Base-by-base conservation (phyloP, 2,329 filamentous ascomycete species). In the Phaeophleospora eucalypticola region DNA sequence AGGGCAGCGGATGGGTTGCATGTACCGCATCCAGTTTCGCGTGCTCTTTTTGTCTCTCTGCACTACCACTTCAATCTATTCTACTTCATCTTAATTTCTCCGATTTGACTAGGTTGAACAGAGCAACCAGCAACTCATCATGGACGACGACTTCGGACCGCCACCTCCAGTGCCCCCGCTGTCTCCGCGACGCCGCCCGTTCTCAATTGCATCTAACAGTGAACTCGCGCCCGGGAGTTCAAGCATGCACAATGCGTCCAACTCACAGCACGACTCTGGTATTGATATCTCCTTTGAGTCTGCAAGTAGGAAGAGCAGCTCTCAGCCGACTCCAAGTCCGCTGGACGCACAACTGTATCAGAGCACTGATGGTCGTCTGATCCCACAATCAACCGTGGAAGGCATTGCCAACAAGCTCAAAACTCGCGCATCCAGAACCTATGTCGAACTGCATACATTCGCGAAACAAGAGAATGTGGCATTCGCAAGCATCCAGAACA, bases 401-500 rank as follows among this genome's bases (percentile, higher is more conserved):
- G 36, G 33, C 8, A 57, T 57, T 9, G 51, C 52, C 14, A 17
- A 37, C n/a, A 43, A 45, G 7, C 49, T 57, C 15, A 50, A 46
- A 41, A 45, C 45, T 15, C 43, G 39, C n/a, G 54, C 46, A 12
- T 40, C 39, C 2, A 39, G 37, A 27, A 19, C 38, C 16, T 48
- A 45, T 12, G 54, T 57, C 8, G 51, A 57, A 24, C 35, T 57
- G 9, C 46, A 49, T 33, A 49, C 49, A n/a, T 57, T 57, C 33
- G 52, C 51, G 20, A 35, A 34, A 2, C 39, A 48, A 27, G 46
- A 54, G 15, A 49, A 57, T 36, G 49, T 57, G 17, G 24, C 39
- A 12, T 42, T 43, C 36, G 42, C 51, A 15, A 49, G 51, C 34
- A 19, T 57, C n/a, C 41, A 54, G 19, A 52, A 49, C 14, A 45